phyloP scores from a whole-genome alignment of 176 grass and related monocot species.

The Stipa capillata region DNA sequence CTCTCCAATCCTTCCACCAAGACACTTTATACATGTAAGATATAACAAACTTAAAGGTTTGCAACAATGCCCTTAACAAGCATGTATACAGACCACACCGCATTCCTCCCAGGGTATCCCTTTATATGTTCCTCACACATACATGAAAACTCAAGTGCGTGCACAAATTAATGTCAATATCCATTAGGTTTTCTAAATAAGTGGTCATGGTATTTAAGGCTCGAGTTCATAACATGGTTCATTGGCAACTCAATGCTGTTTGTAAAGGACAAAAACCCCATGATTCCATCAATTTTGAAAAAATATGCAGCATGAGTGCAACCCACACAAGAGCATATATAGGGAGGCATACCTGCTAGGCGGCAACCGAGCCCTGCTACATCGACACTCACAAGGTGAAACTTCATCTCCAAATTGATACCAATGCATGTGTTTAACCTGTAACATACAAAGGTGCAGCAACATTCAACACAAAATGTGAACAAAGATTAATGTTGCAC shows the following conservation, averaged over 20 bases:
- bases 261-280: background rate
- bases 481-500: background rate
- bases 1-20: background rate
- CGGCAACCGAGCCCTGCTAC: slow-evolving; percentile 71
- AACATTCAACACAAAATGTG: background rate
- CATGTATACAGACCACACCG: background rate
- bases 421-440: slow-evolving; percentile 99
- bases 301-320: background rate
- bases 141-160: background rate
- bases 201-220: background rate
- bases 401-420: slow-evolving; percentile 73
- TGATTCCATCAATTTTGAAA: background rate
- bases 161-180: background rate
- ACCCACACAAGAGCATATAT: background rate
- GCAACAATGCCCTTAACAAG: background rate
- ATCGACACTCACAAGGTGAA: slow-evolving; percentile 88
- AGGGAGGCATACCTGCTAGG: slow-evolving; percentile 69
- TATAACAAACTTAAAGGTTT: background rate
- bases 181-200: background rate
- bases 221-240: background rate
- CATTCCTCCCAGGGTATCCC: background rate
- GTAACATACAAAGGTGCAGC: background rate
- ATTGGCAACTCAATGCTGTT: slow-evolving; percentile 1
- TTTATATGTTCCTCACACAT: background rate
- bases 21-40: background rate